Percentiles rank a stretch among this genome's conserved stretches.
phyloP scores from a whole-genome alignment of 345 rosid genomes.

The Excoecaria cochinchinensis region DNA sequence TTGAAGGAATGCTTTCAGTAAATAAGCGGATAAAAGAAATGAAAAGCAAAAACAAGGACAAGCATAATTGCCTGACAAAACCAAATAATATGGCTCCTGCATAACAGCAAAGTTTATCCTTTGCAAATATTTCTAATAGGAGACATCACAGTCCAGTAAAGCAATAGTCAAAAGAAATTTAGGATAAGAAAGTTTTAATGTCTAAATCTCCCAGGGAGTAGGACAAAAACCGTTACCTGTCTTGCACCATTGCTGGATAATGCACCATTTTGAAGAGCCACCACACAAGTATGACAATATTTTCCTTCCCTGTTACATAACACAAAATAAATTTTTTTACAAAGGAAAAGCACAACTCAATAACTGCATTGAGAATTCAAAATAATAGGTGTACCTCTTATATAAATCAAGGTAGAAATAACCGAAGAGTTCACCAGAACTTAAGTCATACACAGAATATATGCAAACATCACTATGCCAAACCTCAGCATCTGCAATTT shows the following conservation, averaged over 20 bases:
- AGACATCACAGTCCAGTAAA: neutral
- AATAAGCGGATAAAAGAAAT: neutral
- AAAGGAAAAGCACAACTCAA: constrained; percentile 11
- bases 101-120: neutral
- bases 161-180: neutral
- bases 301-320: constrained; percentile 77
- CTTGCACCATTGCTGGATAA: constrained; percentile 48
- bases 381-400: constrained; percentile 49
- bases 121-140: neutral
- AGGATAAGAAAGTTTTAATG: neutral
- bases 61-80: neutral
- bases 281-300: constrained; percentile 72
- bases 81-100: neutral
- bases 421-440: constrained; percentile 77
- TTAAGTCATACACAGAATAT: constrained; percentile 75
- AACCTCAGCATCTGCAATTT: constrained; percentile 59
- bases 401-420: constrained; percentile 88
- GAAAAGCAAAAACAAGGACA: neutral
- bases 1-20: neutral
- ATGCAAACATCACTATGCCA: constrained; percentile 74
- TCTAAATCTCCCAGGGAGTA: neutral
- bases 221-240: constrained; percentile 45
- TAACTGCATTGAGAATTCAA: neutral
- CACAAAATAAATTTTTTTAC: constrained; percentile 11
- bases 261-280: constrained; percentile 86